phyloP scores from a whole-genome alignment of 495 filamentous ascomycete species.

The Talaromyces trachyspermus region DNA sequence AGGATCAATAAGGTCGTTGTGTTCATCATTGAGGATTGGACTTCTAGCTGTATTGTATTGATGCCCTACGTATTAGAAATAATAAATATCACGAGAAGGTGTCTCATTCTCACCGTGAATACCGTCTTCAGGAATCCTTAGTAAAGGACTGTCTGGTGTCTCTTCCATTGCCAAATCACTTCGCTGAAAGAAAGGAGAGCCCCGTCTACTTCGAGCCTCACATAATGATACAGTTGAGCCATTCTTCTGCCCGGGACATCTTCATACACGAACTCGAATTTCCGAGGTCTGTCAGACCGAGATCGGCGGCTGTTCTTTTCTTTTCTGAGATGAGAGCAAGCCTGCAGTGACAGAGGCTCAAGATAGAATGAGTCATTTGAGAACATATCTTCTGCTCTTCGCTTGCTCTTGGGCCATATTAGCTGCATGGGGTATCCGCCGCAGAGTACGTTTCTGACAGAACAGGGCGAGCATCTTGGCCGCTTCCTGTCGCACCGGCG shows the following conservation, averaged over 20 bases:
- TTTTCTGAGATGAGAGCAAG: background rate
- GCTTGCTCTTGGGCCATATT: background rate
- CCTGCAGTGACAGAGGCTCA: constrained; percentile 3
- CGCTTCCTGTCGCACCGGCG: constrained; percentile 3
- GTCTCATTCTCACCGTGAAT: background rate
- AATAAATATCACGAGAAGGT: background rate
- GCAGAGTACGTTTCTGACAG: background rate
- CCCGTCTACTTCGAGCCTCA: no score
- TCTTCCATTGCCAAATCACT: background rate
- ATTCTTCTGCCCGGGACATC: background rate
- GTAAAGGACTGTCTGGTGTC: background rate
- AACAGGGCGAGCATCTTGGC: constrained; percentile 2
- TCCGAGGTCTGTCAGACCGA: background rate
- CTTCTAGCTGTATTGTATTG: background rate
- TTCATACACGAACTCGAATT: background rate
- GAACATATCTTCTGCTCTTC: background rate
- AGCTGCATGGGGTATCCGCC: constrained; percentile 6
- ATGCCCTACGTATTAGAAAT: background rate
- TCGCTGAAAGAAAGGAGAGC: background rate
- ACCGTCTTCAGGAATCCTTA: background rate
- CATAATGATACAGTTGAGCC: no score
- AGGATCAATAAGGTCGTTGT: background rate
- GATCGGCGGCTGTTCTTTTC: background rate
- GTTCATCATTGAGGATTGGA: background rate
- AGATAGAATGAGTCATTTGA: background rate